phyloP scores from a whole-genome alignment of 1,139 yeast genomes.

The Scheffersomyces parashehatae region DNA sequence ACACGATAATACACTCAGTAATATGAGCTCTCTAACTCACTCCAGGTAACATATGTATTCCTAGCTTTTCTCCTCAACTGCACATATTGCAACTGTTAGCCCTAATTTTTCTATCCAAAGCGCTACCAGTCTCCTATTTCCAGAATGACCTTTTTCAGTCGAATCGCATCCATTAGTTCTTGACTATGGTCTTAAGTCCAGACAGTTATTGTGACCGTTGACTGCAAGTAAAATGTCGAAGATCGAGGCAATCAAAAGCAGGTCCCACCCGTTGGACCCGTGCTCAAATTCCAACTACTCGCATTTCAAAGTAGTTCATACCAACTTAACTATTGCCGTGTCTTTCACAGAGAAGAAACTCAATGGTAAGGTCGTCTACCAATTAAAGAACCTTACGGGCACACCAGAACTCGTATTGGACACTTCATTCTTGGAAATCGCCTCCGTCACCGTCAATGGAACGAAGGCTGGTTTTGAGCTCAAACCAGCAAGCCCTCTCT shows the following conservation, averaged over 20 bases:
- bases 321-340: conserved; percentile 29
- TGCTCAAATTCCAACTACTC: conserved; percentile 19
- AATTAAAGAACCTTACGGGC: conserved; percentile 12
- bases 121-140: too few relatives aligned
- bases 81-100: too few relatives aligned
- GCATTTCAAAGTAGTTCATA: conserved; percentile 14
- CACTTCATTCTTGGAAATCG: conserved; percentile 30
- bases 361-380: conserved; percentile 29
- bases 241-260: conserved; percentile 2
- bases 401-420: conserved; percentile 26
- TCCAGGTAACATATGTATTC: too few relatives aligned
- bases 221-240: not conserved
- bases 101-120: too few relatives aligned
- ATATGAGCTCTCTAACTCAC: too few relatives aligned
- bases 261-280: conserved; percentile 13
- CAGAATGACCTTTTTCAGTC: too few relatives aligned
- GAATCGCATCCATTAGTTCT: too few relatives aligned
- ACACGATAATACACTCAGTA: too few relatives aligned
- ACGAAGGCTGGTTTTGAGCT: conserved; percentile 16
- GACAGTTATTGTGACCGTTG: too few relatives aligned
- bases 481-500: conserved; percentile 23
- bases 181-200: too few relatives aligned
- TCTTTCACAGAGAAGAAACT: conserved; percentile 29
- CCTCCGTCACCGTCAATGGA: conserved; percentile 23
- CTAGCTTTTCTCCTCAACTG: too few relatives aligned